A percentile compares a stretch with the other conserved stretches of the same genome.
phyloP scores from a whole-genome alignment of 352 stramenopile species.

The Phytopythium chamaehyphon region DNA sequence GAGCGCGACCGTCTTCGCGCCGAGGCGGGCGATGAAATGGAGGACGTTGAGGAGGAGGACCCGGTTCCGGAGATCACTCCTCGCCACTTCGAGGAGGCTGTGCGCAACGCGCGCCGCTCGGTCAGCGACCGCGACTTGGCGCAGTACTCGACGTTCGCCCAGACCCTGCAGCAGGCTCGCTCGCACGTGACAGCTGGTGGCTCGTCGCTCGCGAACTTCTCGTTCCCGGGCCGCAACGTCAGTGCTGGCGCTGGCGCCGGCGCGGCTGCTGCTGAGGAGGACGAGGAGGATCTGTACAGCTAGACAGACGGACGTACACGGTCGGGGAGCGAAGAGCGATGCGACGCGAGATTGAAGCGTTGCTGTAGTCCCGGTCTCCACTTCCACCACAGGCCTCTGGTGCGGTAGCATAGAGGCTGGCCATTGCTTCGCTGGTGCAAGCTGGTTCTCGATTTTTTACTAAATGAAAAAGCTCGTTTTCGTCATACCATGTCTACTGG shows the following conservation, averaged over 20 bases:
- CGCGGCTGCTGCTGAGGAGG: slow-evolving; percentile 75
- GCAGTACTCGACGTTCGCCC: slow-evolving; percentile 85
- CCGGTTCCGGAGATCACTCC: slow-evolving; percentile 93
- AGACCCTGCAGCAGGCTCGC: slow-evolving; percentile 95
- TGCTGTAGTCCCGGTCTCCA: no score
- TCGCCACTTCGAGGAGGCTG: slow-evolving; percentile 97
- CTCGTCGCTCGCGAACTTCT: slow-evolving; percentile 94
- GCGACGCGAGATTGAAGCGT: no score
- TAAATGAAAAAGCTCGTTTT: no score
- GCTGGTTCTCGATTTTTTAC: no score
- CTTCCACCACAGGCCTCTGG: no score
- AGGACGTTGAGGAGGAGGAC: slow-evolving; percentile 94
- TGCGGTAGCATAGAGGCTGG: no score
- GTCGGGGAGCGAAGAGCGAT: no score
- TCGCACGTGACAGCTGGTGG: slow-evolving; percentile 92
- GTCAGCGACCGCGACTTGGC: slow-evolving; percentile 97
- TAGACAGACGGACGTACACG: slow-evolving; percentile 41
- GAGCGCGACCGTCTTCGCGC: slow-evolving; percentile 94
- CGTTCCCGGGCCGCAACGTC: slow-evolving; percentile 88
- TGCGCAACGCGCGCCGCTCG: slow-evolving; percentile 95
- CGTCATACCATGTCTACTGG: no score
- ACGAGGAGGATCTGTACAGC: slow-evolving; percentile 98
- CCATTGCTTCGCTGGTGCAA: no score
- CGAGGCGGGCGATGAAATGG: slow-evolving; percentile 87
- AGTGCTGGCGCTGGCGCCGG: slow-evolving; percentile 35